phyloP scores from a whole-genome alignment of 2,329 filamentous ascomycete genomes.

The Fusarium hostae region DNA sequence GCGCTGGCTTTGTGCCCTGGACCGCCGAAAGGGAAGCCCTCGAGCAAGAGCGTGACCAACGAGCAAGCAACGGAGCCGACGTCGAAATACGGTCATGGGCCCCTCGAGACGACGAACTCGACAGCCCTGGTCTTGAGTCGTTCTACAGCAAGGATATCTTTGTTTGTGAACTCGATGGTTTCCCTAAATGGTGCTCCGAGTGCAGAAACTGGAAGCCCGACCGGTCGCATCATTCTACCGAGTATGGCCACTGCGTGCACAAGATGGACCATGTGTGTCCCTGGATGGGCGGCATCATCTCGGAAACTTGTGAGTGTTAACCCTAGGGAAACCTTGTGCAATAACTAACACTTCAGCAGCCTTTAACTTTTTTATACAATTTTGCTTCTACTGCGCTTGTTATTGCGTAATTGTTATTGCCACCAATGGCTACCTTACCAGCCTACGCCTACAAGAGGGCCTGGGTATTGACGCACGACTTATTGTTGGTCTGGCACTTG shows the following conservation, averaged over 20 bases:
- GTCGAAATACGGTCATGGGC: conserved; percentile 48
- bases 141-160: conserved; percentile 89
- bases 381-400: conserved; percentile 77
- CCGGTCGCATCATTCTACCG: conserved; percentile 85
- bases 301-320: conserved; percentile 72
- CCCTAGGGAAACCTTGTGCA: neutral
- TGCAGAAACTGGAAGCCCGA: conserved; percentile 92
- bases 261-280: conserved; percentile 98
- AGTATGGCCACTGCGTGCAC: conserved; percentile 81
- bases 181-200: conserved; percentile 86
- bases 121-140: conserved; percentile 74
- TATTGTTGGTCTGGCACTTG: conserved; percentile 73
- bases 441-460: conserved; percentile 60
- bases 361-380: conserved; percentile 94
- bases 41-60: conserved; percentile 45
- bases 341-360: conserved; percentile 53
- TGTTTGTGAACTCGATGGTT: conserved; percentile 82
- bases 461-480: conserved; percentile 65
- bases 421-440: conserved; percentile 72
- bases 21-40: conserved; percentile 51
- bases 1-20: conserved; percentile 80
- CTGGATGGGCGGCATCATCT: conserved; percentile 94
- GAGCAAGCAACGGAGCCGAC: conserved; percentile 39
- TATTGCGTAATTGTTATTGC: conserved; percentile 74
- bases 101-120: conserved; percentile 60